A percentile compares a stretch with the other conserved stretches of the same genome.
phyloP scores from a whole-genome alignment of 768 basidiomycete species.

The Leccinellum rugosiceps region DNA sequence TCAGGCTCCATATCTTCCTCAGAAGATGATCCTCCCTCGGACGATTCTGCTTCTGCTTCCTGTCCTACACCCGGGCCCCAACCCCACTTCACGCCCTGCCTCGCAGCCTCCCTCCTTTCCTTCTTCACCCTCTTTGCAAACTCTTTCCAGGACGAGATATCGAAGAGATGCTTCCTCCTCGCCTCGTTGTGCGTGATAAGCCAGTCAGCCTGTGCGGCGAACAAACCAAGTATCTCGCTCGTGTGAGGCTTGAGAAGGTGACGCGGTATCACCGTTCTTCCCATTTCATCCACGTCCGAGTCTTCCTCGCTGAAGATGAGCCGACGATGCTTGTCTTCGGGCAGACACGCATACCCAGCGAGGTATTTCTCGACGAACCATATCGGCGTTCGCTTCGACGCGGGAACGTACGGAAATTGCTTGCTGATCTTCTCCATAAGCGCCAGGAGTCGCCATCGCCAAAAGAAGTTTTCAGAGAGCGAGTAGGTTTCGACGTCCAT shows the following conservation, averaged over 20 bases:
- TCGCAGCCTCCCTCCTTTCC: slow-evolving; percentile 33
- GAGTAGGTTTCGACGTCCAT: slow-evolving; percentile 44
- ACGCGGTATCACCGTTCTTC: slow-evolving; percentile 33
- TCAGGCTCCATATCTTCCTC: slow-evolving; percentile 6
- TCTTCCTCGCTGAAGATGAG: slow-evolving; percentile 36
- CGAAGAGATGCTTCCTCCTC: slow-evolving; percentile 32
- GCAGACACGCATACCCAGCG: slow-evolving; percentile 20
- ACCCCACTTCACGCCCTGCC: slow-evolving; percentile 22
- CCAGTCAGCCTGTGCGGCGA: slow-evolving; percentile 61
- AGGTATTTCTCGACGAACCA: slow-evolving; percentile 49
- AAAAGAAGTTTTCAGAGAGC: slow-evolving; percentile 47
- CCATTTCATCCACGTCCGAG: slow-evolving; percentile 29
- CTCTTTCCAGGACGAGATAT: slow-evolving; percentile 44
- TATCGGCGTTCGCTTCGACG: slow-evolving; percentile 42
- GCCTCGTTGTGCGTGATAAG: slow-evolving; percentile 47
- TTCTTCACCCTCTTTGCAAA: slow-evolving; percentile 39
- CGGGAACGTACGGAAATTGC: slow-evolving; percentile 32
- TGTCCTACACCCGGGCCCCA: slow-evolving; percentile 18
- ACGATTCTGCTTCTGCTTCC: slow-evolving; percentile 1
- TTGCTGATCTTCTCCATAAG: slow-evolving; percentile 45
- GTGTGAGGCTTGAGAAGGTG: slow-evolving; percentile 46
- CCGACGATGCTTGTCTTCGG: slow-evolving; percentile 29
- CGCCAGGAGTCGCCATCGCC: slow-evolving; percentile 46
- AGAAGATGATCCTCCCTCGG: slow-evolving; percentile 3
- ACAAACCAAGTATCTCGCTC: slow-evolving; percentile 47